Evolutionary conservation across 371 early-diverging fungal genomes (phyloP).

Genomic region (Mucor irregularis): DNA sequence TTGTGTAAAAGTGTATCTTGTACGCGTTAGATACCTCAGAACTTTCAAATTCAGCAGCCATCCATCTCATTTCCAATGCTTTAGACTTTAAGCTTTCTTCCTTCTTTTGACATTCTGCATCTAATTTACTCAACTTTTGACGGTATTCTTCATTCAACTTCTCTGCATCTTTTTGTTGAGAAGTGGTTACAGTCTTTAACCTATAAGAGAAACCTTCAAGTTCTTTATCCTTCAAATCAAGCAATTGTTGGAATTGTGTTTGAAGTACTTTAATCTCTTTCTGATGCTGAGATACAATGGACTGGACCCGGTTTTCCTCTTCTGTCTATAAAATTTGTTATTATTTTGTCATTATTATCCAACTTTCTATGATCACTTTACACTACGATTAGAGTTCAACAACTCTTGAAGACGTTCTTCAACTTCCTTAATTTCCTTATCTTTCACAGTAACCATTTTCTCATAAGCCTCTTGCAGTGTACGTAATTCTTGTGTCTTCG

Average conservation of each 20-base stretch:
- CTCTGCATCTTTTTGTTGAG: constrained; percentile 45
- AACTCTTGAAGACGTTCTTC: constrained; percentile 35
- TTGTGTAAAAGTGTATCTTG: too few relatives aligned
- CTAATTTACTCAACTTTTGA: constrained; percentile 32
- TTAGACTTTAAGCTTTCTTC: constrained; percentile 39
- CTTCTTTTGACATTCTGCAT: constrained; percentile 27
- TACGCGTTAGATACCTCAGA: constrained; percentile 43
- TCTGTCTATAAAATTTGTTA: neutral
- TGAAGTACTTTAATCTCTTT: constrained; percentile 47
- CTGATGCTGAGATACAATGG: constrained; percentile 43
- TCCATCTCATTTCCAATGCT: constrained; percentile 42
- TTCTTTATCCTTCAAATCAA: constrained; percentile 50
- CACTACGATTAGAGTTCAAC: constrained; percentile 2
- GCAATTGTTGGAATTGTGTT: constrained; percentile 41
- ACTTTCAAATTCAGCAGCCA: constrained; percentile 42
- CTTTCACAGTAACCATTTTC: constrained; percentile 40
- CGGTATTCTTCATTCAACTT: constrained; percentile 39
- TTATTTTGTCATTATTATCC: constrained; percentile 5
- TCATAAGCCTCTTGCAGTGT: constrained; percentile 35
- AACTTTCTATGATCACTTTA: too few relatives aligned
- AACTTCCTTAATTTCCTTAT: constrained; percentile 41
- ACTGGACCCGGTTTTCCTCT: constrained; percentile 27
- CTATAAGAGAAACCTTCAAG: constrained; percentile 44
- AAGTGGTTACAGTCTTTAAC: constrained; percentile 34
- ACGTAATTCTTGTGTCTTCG: constrained; percentile 17